Evolutionary conservation across 148 eudicot genomes (phyloP).

Genomic region (Suaeda aralocaspica): DNA sequence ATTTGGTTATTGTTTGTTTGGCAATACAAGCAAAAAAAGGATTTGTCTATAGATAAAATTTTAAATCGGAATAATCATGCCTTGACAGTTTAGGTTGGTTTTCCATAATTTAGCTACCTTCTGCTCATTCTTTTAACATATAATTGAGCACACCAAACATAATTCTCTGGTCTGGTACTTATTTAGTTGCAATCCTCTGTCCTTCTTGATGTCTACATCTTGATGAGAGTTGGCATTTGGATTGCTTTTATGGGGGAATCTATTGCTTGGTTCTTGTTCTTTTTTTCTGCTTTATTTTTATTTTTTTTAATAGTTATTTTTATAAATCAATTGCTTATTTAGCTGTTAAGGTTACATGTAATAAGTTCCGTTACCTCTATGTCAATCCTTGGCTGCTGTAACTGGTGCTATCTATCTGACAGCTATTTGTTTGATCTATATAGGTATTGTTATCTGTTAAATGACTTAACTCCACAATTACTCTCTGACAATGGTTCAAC

Average conservation of each 20-base stretch:
- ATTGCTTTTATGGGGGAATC: background rate
- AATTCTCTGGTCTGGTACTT: background rate
- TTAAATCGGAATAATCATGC: background rate
- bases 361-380: background rate
- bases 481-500: slow-evolving; percentile 53
- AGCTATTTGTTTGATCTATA: background rate
- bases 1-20: background rate
- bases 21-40: background rate
- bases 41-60: background rate
- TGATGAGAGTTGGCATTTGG: background rate
- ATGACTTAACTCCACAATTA: slow-evolving; percentile 78
- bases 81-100: background rate
- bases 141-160: background rate
- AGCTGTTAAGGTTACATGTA: background rate
- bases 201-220: background rate
- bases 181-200: no score
- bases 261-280: no score
- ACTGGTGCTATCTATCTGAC: slow-evolving; percentile 4
- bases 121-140: background rate
- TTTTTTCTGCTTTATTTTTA: no score
- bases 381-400: background rate
- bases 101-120: slow-evolving; percentile 2
- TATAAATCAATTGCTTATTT: background rate
- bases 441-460: slow-evolving; percentile 92
- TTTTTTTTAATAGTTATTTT: background rate